phyloP scores from a whole-genome alignment of 495 filamentous ascomycete species.

The Podospora australis region DNA sequence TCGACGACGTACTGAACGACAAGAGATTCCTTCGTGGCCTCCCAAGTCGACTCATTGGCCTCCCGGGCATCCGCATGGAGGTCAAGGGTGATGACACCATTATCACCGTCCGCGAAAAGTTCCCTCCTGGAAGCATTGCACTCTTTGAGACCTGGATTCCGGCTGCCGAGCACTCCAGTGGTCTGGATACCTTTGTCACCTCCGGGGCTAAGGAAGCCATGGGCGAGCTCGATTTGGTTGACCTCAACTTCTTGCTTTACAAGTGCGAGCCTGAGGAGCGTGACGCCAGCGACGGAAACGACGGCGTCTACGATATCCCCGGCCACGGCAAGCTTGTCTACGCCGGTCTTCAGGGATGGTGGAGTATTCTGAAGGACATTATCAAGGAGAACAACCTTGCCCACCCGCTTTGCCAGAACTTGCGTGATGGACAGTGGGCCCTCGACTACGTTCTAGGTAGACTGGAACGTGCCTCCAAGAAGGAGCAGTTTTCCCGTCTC shows the following conservation, averaged over 20 bases:
- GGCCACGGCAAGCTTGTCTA: conserved; percentile 80
- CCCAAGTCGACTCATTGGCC: conserved; percentile 66
- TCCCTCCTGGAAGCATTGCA: conserved; percentile 89
- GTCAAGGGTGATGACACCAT: conserved; percentile 61
- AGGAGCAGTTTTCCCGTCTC: conserved; percentile 53
- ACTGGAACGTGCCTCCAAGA: conserved; percentile 63
- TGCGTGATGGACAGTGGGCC: conserved; percentile 91
- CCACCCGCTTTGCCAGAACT: conserved; percentile 86
- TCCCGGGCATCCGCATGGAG: conserved; percentile 67
- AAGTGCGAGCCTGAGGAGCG: conserved; percentile 88
- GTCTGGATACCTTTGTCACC: conserved; percentile 76
- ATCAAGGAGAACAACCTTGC: conserved; percentile 86
- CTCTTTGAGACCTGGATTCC: conserved; percentile 95
- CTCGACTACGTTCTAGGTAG: conserved; percentile 79
- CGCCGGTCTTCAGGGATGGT: conserved; percentile 96
- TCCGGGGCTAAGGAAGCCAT: conserved; percentile 78
- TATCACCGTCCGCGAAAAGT: conserved; percentile 71
- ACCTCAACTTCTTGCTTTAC: conserved; percentile 90
- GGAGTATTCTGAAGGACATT: conserved; percentile 82
- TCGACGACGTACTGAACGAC: conserved; percentile 57
- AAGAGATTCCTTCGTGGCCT: conserved; percentile 68
- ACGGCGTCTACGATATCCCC: conserved; percentile 86
- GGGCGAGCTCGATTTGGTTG: conserved; percentile 60
- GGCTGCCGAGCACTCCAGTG: conserved; percentile 66
- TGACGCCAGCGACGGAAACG: conserved; percentile 67